Conservation (phyloP, 2,329 filamentous ascomycete species). For the Fusarium tupiense region DNA sequence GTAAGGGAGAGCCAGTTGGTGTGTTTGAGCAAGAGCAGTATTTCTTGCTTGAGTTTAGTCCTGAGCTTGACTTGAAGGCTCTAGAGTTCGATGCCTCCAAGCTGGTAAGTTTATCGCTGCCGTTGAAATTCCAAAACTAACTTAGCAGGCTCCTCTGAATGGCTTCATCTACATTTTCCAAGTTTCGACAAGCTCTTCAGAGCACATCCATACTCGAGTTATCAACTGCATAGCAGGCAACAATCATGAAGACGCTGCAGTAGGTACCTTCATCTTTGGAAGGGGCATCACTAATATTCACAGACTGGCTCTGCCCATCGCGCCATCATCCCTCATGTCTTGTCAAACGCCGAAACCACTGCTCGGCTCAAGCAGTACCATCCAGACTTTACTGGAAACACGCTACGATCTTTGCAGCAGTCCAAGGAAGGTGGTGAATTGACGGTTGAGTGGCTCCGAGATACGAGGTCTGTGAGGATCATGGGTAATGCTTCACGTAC, state of each 20-base stretch:
- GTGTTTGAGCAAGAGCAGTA: constrained; percentile 10
- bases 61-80: constrained; percentile 6
- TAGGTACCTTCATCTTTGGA: neutral
- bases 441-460: neutral
- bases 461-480: neutral
- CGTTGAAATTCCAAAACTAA: accelerated
- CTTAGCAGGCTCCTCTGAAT: neutral
- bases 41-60: neutral
- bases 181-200: neutral
- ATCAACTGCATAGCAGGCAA: neutral
- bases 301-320: constrained; percentile 12
- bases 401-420: neutral
- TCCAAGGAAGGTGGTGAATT: constrained; percentile 6
- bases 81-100: neutral
- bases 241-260: neutral
- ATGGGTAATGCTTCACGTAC: neutral
- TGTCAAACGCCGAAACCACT: neutral
- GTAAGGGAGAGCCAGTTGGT: neutral
- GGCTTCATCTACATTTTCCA: constrained; percentile 9
- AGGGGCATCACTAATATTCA: neutral
- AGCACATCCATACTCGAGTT: constrained; percentile 4
- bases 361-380: neutral
- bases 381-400: neutral
- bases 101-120: neutral
- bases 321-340: neutral